Conservation (phyloP, 2,329 filamentous ascomycete genomes). For the Botryotinia globosa region DNA sequence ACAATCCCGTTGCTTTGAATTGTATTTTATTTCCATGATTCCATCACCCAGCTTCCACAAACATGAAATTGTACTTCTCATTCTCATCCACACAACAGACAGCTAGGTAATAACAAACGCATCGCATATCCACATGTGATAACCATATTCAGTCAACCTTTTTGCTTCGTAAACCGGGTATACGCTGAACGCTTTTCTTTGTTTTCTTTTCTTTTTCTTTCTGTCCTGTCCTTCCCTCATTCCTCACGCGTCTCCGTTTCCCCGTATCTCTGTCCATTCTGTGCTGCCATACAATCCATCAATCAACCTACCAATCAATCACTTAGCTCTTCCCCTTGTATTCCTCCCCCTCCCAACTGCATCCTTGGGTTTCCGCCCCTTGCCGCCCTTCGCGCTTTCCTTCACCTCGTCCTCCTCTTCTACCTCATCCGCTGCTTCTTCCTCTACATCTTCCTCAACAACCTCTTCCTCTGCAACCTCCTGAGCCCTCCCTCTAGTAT, state of each 20-base stretch:
- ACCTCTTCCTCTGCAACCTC: background rate
- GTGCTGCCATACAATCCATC: background rate
- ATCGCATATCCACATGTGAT: background rate
- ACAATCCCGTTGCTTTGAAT: background rate
- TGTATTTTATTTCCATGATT: background rate
- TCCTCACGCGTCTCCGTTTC: background rate
- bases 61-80: background rate
- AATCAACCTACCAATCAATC: no score
- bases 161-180: background rate
- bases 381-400: background rate
- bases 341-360: background rate
- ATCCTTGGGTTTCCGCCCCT: background rate
- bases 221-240: background rate
- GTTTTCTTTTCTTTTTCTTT: background rate
- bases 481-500: background rate
- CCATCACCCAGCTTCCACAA: background rate
- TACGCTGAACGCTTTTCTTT: background rate
- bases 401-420: background rate
- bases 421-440: background rate
- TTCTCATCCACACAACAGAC: background rate
- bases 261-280: background rate
- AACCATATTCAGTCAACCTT: background rate
- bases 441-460: background rate
- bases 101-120: background rate
- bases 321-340: conserved; percentile 8